Conservation (phyloP, 2,329 filamentous ascomycete species). For the Neofusicoccum parvum region DNA sequence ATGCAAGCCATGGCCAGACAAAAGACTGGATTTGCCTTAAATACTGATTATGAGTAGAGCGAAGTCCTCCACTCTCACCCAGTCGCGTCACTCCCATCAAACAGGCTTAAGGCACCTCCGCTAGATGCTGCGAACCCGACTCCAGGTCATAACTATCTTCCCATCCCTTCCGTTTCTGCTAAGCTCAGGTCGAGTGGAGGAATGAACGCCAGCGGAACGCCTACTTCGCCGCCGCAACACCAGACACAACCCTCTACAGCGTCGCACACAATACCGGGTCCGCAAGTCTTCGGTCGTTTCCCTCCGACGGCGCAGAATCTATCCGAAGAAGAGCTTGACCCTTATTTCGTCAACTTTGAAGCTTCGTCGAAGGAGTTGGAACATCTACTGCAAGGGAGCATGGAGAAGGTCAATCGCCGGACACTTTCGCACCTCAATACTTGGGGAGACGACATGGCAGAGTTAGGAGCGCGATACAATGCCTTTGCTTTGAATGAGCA, state of each 20-base stretch:
- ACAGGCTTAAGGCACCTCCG: slow-evolving; percentile 91
- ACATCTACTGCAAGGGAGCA: slow-evolving; percentile 81
- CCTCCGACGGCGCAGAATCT: slow-evolving; percentile 76
- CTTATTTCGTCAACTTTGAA: slow-evolving; percentile 94
- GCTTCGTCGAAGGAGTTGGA: slow-evolving; percentile 90
- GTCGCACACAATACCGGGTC: slow-evolving; percentile 60
- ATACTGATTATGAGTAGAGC: slow-evolving; percentile 57
- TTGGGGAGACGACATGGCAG: slow-evolving; percentile 83
- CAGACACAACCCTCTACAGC: slow-evolving; percentile 54
- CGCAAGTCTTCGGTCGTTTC: slow-evolving; percentile 74
- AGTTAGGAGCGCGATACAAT: slow-evolving; percentile 94
- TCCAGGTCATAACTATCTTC: slow-evolving; percentile 81
- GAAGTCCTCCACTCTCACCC: slow-evolving; percentile 95
- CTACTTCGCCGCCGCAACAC: slow-evolving; percentile 56
- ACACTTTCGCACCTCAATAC: slow-evolving; percentile 83
- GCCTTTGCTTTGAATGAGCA: slow-evolving; percentile 95
- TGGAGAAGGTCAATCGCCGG: slow-evolving; percentile 94
- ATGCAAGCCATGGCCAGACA: slow-evolving; percentile 36
- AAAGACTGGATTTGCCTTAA: too few species aligned
- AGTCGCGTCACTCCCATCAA: slow-evolving; percentile 88
- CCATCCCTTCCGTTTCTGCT: slow-evolving; percentile 80
- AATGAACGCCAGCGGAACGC: slow-evolving; percentile 53
- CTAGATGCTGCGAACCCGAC: slow-evolving; percentile 92
- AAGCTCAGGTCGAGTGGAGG: slow-evolving; percentile 68
- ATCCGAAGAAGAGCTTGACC: slow-evolving; percentile 87